These are phyloP conservation scores for Penicillium sp. DNA, from an alignment of 2,329 filamentous ascomycete species.

Conservation along the genomic window DNA sequence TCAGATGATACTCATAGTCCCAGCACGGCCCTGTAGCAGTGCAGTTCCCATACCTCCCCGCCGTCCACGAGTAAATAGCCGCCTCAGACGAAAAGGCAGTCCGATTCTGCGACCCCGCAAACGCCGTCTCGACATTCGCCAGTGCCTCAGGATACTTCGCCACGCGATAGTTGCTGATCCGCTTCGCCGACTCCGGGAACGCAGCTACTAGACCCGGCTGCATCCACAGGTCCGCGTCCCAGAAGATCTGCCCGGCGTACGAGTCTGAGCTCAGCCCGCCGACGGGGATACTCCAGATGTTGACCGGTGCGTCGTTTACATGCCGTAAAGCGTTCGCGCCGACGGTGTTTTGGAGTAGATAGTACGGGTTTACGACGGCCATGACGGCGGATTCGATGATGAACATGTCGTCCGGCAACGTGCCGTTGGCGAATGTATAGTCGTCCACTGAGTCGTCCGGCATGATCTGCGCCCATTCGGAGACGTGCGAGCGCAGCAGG, in stretches of 20 bases:
- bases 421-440: constrained; percentile 55
- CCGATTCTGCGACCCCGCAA: constrained; percentile 56
- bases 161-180: constrained; percentile 62
- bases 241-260: constrained; percentile 64
- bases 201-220: constrained; percentile 62
- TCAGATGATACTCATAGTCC: constrained; percentile 69
- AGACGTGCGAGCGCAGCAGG: constrained; percentile 53
- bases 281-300: constrained; percentile 63
- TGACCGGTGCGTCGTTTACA: constrained; percentile 50
- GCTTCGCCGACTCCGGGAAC: constrained; percentile 58
- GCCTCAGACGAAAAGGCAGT: constrained; percentile 55
- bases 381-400: constrained; percentile 52
- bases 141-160: constrained; percentile 57
- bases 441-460: constrained; percentile 60
- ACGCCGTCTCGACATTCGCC: constrained; percentile 55
- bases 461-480: constrained; percentile 61
- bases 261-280: constrained; percentile 64
- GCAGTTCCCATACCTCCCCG: constrained; percentile 64
- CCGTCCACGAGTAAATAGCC: constrained; percentile 66
- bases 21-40: constrained; percentile 62
- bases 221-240: constrained; percentile 67
- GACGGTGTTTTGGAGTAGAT: constrained; percentile 48
- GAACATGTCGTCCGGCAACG: constrained; percentile 53
- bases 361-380: constrained; percentile 46
- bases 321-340: constrained; percentile 51